A percentile compares a stretch with the other conserved stretches of the same genome.
Evolutionary conservation across 2,329 filamentous ascomycete species (phyloP).

Genomic region (Aspergillaceae sp.): DNA sequence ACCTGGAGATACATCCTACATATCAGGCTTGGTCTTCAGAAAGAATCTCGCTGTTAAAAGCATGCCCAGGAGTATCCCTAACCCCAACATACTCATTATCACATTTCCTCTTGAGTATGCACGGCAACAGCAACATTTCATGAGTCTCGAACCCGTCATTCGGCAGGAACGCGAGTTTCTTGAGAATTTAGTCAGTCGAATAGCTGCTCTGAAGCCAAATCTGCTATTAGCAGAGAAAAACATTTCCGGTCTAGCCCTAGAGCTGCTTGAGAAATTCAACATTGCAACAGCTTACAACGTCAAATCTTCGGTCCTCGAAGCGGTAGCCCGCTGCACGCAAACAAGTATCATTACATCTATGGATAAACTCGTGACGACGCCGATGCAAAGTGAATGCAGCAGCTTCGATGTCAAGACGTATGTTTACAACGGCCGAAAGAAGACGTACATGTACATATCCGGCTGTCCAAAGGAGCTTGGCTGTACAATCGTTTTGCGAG

Average conservation of each 20-base stretch:
- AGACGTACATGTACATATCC: conserved; percentile 92
- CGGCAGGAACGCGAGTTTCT: conserved; percentile 93
- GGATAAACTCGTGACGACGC: conserved; percentile 75
- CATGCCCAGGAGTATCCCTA: conserved; percentile 78
- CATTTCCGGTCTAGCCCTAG: conserved; percentile 81
- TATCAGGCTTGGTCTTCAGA: conserved; percentile 92
- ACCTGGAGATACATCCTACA: conserved; percentile 87
- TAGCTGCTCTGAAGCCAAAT: conserved; percentile 74
- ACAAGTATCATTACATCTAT: conserved; percentile 90
- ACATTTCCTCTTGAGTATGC: conserved; percentile 96
- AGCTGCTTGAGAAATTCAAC: conserved; percentile 77
- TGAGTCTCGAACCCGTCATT: conserved; percentile 95
- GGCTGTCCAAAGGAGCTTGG: conserved; percentile 84
- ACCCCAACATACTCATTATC: conserved; percentile 82
- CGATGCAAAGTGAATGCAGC: conserved; percentile 68
- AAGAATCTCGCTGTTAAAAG: conserved; percentile 95
- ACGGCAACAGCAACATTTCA: conserved; percentile 85
- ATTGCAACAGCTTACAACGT: conserved; percentile 96
- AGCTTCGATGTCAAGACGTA: conserved; percentile 96
- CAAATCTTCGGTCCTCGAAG: conserved; percentile 89
- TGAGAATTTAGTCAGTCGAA: conserved; percentile 81
- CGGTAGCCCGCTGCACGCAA: conserved; percentile 84
- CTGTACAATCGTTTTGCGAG: conserved; percentile 86
- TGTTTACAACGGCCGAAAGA: conserved; percentile 73
- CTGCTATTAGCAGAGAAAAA: conserved; percentile 87